phyloP scores from a whole-genome alignment of 768 basidiomycete genomes.

The Hericium erinaceus region DNA sequence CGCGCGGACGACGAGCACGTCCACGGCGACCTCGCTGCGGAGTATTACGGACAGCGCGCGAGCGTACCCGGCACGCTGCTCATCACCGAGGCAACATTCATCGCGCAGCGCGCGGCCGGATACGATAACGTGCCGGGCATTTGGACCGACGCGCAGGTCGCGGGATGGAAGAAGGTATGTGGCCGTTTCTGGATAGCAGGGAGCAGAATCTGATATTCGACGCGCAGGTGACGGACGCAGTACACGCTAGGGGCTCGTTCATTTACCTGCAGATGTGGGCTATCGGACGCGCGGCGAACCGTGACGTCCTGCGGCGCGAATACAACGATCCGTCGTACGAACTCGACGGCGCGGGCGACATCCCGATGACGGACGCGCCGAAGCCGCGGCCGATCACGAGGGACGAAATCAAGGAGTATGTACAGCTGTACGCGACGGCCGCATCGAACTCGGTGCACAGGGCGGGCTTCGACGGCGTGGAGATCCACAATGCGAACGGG shows the following conservation, averaged over 20 bases:
- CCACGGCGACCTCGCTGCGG: not conserved
- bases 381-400: not conserved
- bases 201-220: not conserved
- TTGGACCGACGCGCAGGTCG: not conserved
- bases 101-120: not conserved
- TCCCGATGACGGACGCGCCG: not conserved
- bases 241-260: conserved; percentile 42
- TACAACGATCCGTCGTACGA: not conserved
- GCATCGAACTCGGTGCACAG: not conserved
- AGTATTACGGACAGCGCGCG: not conserved
- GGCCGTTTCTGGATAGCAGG: too few relatives aligned
- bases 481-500: not conserved
- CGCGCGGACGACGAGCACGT: not conserved
- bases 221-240: conserved; percentile 42
- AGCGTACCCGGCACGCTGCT: not conserved
- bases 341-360: not conserved
- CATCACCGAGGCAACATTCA: not conserved
- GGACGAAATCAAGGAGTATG: not conserved
- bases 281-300: conserved; percentile 28
- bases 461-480: not conserved
- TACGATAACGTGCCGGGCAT: not conserved
- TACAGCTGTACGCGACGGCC: not conserved
- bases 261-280: conserved; percentile 54
- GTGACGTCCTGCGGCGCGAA: not conserved
- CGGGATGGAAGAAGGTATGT: not conserved